Percentiles rank a stretch among this genome's conserved stretches.
These are phyloP conservation scores for Ophiocordyceps sinensis DNA, from an alignment of 2,329 filamentous ascomycete genomes.

Conservation along the genomic window DNA sequence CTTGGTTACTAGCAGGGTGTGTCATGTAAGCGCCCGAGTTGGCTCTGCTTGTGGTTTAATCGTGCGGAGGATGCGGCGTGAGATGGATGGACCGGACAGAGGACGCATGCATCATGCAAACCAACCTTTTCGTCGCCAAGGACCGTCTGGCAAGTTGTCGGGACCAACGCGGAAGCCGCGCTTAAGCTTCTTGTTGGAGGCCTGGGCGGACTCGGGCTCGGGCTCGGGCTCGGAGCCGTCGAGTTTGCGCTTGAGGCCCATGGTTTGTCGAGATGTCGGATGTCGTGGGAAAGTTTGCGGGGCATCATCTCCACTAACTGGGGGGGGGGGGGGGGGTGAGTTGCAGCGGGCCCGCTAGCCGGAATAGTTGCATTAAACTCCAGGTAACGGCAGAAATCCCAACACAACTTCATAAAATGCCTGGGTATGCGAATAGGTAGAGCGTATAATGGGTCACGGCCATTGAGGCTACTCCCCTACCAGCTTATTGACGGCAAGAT, in stretches of 20 bases:
- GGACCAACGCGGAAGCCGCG: conserved; percentile 80
- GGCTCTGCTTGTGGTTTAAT: conserved; percentile 5
- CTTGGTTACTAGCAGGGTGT: conserved; percentile 49
- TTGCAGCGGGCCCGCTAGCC: no score
- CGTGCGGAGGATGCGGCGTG: neutral
- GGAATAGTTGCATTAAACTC: no score
- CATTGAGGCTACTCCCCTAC: no score
- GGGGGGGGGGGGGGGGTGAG: no score
- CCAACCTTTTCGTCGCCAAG: conserved; percentile 62
- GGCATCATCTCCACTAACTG: no score
- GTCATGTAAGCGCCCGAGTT: no score
- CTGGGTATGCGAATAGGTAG: no score
- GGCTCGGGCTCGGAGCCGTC: conserved; percentile 14
- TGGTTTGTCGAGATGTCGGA: conserved; percentile 4
- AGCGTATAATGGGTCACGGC: no score
- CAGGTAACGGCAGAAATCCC: no score
- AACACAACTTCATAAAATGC: no score
- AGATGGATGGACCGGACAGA: neutral
- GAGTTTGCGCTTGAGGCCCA: conserved; percentile 18
- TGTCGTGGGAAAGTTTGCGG: no score
- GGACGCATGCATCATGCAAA: neutral
- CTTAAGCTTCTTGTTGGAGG: conserved; percentile 33
- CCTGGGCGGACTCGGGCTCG: conserved; percentile 13
- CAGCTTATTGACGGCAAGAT: no score
- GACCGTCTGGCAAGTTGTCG: conserved; percentile 79